Percentiles rank a stretch among this genome's conserved stretches.
phyloP scores from a whole-genome alignment of 2,329 filamentous ascomycete genomes.

The Zopfia rhizophila region DNA sequence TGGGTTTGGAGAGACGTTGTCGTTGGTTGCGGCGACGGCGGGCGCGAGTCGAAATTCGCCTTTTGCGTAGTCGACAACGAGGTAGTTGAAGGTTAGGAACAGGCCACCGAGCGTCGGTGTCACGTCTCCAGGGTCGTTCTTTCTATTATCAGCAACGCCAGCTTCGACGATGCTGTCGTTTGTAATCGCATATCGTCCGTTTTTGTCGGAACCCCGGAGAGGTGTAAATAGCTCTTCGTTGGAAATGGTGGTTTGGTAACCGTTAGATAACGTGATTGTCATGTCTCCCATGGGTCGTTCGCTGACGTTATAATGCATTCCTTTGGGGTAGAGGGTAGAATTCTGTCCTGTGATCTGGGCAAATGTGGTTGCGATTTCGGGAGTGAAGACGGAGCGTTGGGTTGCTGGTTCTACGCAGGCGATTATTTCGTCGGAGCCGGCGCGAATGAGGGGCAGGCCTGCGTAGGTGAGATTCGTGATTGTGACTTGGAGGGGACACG shows the following conservation, averaged over 20 bases:
- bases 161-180: conserved; percentile 21
- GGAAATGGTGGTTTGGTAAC: conserved; percentile 17
- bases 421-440: conserved; percentile 3
- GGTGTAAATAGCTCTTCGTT: conserved; percentile 21
- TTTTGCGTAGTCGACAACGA: conserved; percentile 21
- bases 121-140: conserved; percentile 9
- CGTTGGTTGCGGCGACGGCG: conserved; percentile 5
- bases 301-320: conserved; percentile 13
- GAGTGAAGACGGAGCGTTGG: conserved; percentile 17
- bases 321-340: conserved; percentile 8
- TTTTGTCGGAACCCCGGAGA: conserved; percentile 18
- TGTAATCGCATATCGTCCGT: conserved; percentile 19
- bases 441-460: conserved; percentile 7
- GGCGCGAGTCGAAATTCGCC: conserved; percentile 18
- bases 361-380: conserved; percentile 8
- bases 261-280: conserved; percentile 11
- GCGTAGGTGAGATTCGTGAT: conserved; percentile 15
- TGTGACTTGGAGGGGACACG: conserved; percentile 20
- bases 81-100: conserved; percentile 23
- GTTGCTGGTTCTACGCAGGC: conserved; percentile 16
- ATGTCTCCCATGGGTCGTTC: conserved; percentile 14
- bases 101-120: conserved; percentile 11
- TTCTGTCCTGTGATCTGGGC: conserved; percentile 6
- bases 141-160: conserved; percentile 15
- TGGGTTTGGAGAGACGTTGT: conserved; percentile 11